Evolutionary conservation across 2,329 filamentous ascomycete species (phyloP).

Genomic region (Phialophora macrospora): DNA sequence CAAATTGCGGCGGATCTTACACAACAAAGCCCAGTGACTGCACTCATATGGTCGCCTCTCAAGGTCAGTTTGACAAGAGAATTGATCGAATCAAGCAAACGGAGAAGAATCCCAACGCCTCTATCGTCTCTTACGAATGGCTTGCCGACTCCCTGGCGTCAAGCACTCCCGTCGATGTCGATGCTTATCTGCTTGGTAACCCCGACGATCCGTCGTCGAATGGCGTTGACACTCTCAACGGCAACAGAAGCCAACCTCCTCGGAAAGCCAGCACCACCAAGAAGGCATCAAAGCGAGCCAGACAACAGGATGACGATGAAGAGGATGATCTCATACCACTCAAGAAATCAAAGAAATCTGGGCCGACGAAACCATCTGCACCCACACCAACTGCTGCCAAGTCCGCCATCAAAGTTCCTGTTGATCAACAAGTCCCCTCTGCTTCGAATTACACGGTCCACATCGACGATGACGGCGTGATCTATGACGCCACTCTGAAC

Average conservation of each 20-base stretch:
- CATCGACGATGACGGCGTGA: slow-evolving; percentile 67
- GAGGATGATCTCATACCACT: slow-evolving; percentile 9
- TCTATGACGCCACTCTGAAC: slow-evolving; percentile 80
- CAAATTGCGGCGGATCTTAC: slow-evolving; percentile 45
- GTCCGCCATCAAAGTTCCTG: slow-evolving; percentile 55
- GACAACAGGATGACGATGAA: slow-evolving; percentile 26
- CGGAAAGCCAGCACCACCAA: slow-evolving; percentile 2
- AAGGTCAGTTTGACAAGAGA: slow-evolving; percentile 47
- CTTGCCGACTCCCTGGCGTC: slow-evolving; percentile 26
- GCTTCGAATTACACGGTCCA: slow-evolving; percentile 60
- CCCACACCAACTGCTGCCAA: slow-evolving; percentile 26
- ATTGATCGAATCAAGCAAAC: slow-evolving; percentile 20
- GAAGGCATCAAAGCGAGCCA: slow-evolving; percentile 26
- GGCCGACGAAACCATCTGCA: slow-evolving; percentile 25
- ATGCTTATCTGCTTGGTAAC: slow-evolving; percentile 21
- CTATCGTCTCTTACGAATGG: slow-evolving; percentile 30
- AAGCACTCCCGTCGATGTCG: slow-evolving; percentile 11
- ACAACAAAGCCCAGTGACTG: slow-evolving; percentile 42
- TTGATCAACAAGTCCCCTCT: slow-evolving; percentile 55
- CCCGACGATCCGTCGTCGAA: slow-evolving; percentile 3
- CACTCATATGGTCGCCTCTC: slow-evolving; percentile 48
- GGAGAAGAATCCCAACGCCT: slow-evolving; percentile 3
- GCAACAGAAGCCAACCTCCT: neutral
- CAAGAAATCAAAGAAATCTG: slow-evolving; percentile 22
- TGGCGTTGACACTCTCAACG: slow-evolving; percentile 4